Conservation (phyloP, 2,329 filamentous ascomycete genomes). For the Fusarium subglutinans region DNA sequence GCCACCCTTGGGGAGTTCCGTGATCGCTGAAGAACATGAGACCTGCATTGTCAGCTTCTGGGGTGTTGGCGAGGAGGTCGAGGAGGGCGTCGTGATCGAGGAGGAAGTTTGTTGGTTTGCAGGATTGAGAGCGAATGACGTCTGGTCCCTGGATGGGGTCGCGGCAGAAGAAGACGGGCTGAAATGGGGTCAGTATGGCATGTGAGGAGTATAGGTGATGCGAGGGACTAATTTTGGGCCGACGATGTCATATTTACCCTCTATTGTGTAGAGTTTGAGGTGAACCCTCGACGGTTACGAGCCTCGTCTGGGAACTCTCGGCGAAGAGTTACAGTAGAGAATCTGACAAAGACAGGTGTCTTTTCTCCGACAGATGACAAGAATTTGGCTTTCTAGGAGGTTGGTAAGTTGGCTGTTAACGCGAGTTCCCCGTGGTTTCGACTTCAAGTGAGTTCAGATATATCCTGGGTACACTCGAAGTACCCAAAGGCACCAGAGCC, state of each 20-base stretch:
- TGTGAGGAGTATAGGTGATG: no score
- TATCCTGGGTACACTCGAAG: neutral
- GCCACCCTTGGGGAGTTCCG: conserved; percentile 2
- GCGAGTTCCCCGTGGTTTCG: no score
- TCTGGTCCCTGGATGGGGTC: conserved; percentile 9
- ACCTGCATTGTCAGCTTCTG: neutral
- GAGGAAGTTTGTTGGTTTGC: conserved; percentile 5
- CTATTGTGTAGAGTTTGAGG: conserved; percentile 2
- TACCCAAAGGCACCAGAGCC: conserved; percentile 8
- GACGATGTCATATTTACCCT: neutral
- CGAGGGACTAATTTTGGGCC: neutral
- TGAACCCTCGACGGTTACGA: conserved; percentile 1
- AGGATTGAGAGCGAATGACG: conserved; percentile 3
- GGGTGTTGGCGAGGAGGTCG: neutral
- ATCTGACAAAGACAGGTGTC: neutral
- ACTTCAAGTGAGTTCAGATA: neutral
- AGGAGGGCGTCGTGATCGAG: neutral
- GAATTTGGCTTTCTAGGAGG: neutral
- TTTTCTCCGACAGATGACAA: neutral
- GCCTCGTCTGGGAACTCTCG: neutral
- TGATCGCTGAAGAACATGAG: conserved; percentile 11
- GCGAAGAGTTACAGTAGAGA: conserved; percentile 2
- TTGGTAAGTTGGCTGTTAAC: no score
- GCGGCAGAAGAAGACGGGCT: conserved; percentile 10
- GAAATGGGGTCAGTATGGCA: no score